Percentiles rank a stretch among this genome's conserved stretches.
Evolutionary conservation across 208 protist species (phyloP).

Genomic region (Acanthamoeba lugdunensis): DNA sequence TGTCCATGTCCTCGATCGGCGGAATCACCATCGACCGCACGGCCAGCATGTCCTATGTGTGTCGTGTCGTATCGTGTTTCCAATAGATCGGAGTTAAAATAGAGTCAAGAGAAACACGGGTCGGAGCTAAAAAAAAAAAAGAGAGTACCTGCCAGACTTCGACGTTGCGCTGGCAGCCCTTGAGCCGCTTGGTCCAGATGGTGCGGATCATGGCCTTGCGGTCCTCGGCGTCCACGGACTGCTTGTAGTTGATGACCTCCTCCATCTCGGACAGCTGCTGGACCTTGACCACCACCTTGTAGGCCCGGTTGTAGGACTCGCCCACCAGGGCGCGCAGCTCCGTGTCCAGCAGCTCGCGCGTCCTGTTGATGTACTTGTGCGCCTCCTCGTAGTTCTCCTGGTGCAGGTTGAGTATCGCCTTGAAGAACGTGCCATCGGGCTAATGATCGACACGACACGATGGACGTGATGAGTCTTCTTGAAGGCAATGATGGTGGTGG

Average conservation of each 20-base stretch:
- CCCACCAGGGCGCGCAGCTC: slow-evolving; percentile 93
- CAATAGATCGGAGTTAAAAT: not conserved
- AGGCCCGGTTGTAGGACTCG: slow-evolving; percentile 98
- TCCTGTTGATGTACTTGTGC: slow-evolving; percentile 89
- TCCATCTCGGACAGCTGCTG: slow-evolving; percentile 98
- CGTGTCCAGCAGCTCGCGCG: slow-evolving; percentile 93
- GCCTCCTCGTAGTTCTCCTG: slow-evolving; percentile 84
- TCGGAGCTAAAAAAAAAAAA: slow-evolving; percentile 91
- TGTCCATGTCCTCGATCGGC: slow-evolving; percentile 69
- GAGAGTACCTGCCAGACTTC: slow-evolving; percentile 94
- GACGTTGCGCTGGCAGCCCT: slow-evolving; percentile 91
- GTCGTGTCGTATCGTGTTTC: too few relatives aligned
- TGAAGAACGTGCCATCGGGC: slow-evolving; percentile 93
- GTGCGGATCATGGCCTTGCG: slow-evolving; percentile 79
- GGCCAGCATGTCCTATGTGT: slow-evolving; percentile 40
- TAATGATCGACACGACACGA: not conserved
- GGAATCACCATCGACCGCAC: slow-evolving; percentile 62
- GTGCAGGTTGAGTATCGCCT: slow-evolving; percentile 83
- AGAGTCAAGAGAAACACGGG: slow-evolving; percentile 85
- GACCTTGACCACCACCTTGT: slow-evolving; percentile 95
- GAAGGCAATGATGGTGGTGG: too few relatives aligned
- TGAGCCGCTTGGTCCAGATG: slow-evolving; percentile 92
- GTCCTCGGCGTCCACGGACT: not conserved
- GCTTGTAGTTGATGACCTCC: slow-evolving; percentile 77
- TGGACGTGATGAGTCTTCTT: too few relatives aligned